phyloP scores from a whole-genome alignment of 345 rosid species.

The Brassica napus region DNA sequence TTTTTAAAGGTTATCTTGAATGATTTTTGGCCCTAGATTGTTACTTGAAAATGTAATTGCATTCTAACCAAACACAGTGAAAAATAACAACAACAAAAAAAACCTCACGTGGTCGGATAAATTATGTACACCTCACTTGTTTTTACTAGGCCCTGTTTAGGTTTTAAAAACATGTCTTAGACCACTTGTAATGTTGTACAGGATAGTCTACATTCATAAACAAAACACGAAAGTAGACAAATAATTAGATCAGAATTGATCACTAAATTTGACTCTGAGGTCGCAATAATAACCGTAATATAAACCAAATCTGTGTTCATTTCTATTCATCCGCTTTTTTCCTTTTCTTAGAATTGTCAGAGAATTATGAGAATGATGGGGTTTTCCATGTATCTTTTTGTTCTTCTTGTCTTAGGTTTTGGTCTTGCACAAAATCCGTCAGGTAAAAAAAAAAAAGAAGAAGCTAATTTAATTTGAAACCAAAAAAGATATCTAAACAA shows the following conservation, averaged over 20 bases:
- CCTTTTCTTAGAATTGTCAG: not conserved
- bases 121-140: not conserved
- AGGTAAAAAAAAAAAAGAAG: not conserved
- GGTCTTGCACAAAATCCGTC: not conserved
- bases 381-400: not conserved
- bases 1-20: not conserved
- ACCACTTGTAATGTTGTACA: not conserved
- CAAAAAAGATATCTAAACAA: not conserved
- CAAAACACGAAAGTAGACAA: not conserved
- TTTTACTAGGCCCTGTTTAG: not conserved
- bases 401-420: not conserved
- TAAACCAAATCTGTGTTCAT: not conserved
- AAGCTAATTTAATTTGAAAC: not conserved
- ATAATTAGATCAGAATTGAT: not conserved
- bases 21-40: not conserved
- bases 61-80: not conserved
- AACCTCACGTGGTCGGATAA: not conserved
- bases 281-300: not conserved
- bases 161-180: not conserved
- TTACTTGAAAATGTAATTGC: not conserved
- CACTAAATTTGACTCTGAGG: not conserved
- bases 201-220: not conserved
- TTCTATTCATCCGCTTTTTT: not conserved
- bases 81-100: not conserved
- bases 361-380: not conserved